Evolutionary conservation across 1,284 basidiomycete genomes (phyloP).

Genomic region (Abortiporus biennis): DNA sequence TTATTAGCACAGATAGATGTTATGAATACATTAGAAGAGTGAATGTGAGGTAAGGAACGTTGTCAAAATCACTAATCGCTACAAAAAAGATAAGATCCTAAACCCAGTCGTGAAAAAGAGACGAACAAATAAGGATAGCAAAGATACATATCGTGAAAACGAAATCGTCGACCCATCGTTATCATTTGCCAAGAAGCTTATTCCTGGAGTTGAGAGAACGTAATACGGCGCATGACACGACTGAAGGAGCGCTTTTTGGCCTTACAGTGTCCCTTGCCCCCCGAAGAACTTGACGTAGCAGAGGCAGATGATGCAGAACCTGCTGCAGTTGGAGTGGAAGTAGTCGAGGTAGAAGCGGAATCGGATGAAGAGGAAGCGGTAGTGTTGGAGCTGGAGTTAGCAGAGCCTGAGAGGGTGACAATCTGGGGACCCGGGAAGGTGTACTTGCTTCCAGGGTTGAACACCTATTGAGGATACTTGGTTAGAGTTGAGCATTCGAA

Average conservation of each 20-base stretch:
- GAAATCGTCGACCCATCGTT: background rate
- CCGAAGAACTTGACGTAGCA: conserved; percentile 2
- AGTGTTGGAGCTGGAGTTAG: conserved; percentile 1
- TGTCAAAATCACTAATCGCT: background rate
- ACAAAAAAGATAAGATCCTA: background rate
- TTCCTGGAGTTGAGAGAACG: background rate
- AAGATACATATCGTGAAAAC: background rate
- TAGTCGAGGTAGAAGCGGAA: conserved; percentile 1
- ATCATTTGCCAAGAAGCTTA: background rate
- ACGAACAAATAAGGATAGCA: background rate
- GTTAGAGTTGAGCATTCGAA: background rate
- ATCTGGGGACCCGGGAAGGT: conserved; percentile 9
- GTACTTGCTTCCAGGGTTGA: conserved; percentile 6
- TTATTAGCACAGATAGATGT: background rate
- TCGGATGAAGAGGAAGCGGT: background rate
- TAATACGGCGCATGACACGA: conserved; percentile 4
- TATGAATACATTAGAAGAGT: background rate
- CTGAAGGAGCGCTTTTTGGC: conserved; percentile 2
- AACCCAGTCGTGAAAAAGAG: background rate
- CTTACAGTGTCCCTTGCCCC: no score
- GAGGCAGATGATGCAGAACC: conserved; percentile 2
- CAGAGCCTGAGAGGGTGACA: background rate
- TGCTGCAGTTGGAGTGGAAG: conserved; percentile 1
- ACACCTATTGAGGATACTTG: conserved; percentile 8
- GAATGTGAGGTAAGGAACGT: background rate